Base-by-base conservation (phyloP, 306 rosid species). In the Potentilla sterilis region DNA sequence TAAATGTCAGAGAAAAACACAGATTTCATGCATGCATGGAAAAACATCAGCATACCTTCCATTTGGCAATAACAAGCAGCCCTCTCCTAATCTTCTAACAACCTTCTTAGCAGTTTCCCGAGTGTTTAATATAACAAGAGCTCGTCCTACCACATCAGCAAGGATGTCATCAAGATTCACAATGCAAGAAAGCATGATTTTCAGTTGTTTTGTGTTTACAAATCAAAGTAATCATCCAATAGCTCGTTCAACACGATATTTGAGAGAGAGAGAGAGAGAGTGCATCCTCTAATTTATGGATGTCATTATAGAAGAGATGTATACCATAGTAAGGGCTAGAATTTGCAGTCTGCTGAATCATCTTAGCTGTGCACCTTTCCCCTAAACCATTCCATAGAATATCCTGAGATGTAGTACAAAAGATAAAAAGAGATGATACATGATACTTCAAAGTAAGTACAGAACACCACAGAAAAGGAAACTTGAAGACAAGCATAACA, bases 251-350 rank as follows among this genome's bases (percentile, higher is more conserved):
- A 52, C 46, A 34, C 34, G 18, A 12, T 11, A 34, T 70, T 15
- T 70, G 38, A 55, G 18, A 38, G 46, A 65, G 24, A 40, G 48
- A 22, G 66, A 72, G 67, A 38, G 5, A 9, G 10, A 21, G 64
- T 14, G 5, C 5, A 32, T 32, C 19, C 7, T 5, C 19, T 62
- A 28, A 62, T 5, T 14, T 62, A 52, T 4, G 42, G 22, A 41
- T 6, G 37, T 42, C 74, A 22, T 44, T 38, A 66, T 9, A 34
- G 57, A 11, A 62, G 14, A 14, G 61, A 59, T 32, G 34, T 77
- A 62, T 84, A 92, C 99, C 99, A 81, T 77, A 88, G 76, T 88
- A 83, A 67, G 91, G 90, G 71, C 89, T 87, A 73, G 97, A 87
- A 85, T 54, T 79, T 37, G 88, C 83, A 15, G 87, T 88, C 67